Conservation (phyloP, 148 eudicot species). For the Cornus suecica region DNA sequence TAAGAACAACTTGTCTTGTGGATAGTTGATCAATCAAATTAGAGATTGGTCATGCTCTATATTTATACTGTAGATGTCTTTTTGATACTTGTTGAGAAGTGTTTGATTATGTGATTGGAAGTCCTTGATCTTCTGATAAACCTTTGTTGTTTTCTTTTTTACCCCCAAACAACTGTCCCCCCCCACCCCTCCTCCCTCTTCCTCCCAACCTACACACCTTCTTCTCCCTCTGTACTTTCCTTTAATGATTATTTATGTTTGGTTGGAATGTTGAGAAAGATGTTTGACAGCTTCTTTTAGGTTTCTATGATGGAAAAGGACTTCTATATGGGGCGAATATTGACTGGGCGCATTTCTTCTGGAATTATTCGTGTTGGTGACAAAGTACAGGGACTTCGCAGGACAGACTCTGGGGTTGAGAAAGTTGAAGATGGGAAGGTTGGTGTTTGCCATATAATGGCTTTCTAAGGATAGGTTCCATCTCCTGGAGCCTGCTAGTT, state of each 20-base stretch:
- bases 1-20: too few species aligned
- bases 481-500: not conserved
- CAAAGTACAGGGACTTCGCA: constrained; percentile 80
- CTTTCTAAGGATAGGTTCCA: not conserved
- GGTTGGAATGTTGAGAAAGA: constrained; percentile 45
- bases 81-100: too few species aligned
- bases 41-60: too few species aligned
- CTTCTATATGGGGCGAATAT: constrained; percentile 81
- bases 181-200: not conserved
- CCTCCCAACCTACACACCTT: not conserved
- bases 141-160: too few species aligned
- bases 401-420: constrained; percentile 55
- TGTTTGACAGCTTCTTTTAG: constrained; percentile 62
- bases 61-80: too few species aligned
- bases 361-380: constrained; percentile 86
- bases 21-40: too few species aligned
- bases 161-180: too few species aligned
- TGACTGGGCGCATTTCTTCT: constrained; percentile 81
- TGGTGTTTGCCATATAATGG: constrained; percentile 7
- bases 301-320: constrained; percentile 99
- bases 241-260: constrained; percentile 3
- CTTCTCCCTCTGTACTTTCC: not conserved
- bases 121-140: not conserved
- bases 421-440: constrained; percentile 99
- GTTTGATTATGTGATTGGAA: not conserved